Evolutionary conservation across 306 rosid species (phyloP), one percentile per base, ranked within the genome.

Genomic region (Lathyrus tuberosus): DNA sequence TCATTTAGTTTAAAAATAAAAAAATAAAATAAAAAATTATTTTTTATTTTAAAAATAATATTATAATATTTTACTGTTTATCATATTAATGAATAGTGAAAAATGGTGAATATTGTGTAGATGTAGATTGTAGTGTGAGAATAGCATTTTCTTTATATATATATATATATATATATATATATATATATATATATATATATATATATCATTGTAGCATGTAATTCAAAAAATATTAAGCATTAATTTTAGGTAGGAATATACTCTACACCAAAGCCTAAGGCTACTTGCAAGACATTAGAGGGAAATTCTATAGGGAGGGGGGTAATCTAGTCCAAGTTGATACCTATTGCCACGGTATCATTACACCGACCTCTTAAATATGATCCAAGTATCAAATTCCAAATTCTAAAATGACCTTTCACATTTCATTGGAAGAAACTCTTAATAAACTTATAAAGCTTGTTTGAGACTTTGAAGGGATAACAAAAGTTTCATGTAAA

Each of bases 221-320:
- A 43, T 67, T 40, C 26, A 65, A 17, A 22, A 42, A 51, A 40
- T 41, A 42, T 11, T 8, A 22, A 66, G 68, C 64, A 61, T 20
- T 31, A 26, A 71, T 79, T 66, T 76, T 70, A 56, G 79, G 10
- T 62, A 62, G 37, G 75, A 85, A 81, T 76, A 73, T 87, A 83
- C 59, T 52, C 82, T 63, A 56, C 70, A 76, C 65, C 63, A 46
- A 79, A 28, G 84, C 57, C 84, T 77, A 52, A 20, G 78, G 51
- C 82, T 78, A 78, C 44, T 83, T 78, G 96, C 78, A 53, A 38
- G 80, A 81, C 72, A 54, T 83, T 41, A n/a, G 28, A 40, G 58
- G 15, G 70, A 38, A 82, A 79, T 79, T 75, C 79, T 68, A 67
- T 79, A 86, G 95, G 78, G 67, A 22, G 86, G 90, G 95, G 92